Conservation (phyloP, 2,329 filamentous ascomycete genomes). For the Bipolaris victoriae region DNA sequence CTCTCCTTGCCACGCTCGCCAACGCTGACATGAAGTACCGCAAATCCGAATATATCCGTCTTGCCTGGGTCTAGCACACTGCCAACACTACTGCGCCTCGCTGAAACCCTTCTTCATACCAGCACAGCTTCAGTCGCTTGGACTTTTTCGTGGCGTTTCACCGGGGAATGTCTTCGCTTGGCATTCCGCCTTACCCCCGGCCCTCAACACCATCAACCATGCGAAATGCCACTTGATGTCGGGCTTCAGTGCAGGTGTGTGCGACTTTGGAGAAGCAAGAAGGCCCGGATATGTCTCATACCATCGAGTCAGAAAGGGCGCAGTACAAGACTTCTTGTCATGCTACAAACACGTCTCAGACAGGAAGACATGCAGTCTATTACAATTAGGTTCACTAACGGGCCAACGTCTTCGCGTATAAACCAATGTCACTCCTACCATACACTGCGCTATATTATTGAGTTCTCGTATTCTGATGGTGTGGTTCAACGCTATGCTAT, state of each 20-base stretch:
- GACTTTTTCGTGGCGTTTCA: neutral
- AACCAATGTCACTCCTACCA: neutral
- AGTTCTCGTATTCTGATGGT: neutral
- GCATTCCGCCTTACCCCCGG: neutral
- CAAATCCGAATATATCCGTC: too few relatives aligned
- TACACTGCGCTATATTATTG: neutral
- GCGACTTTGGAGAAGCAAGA: neutral
- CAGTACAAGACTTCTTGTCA: neutral
- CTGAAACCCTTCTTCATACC: slow-evolving; percentile 1
- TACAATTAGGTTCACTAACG: neutral
- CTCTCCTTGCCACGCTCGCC: neutral
- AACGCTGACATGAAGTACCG: neutral
- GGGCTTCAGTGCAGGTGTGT: neutral
- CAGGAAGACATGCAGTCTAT: neutral
- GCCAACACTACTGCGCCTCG: neutral
- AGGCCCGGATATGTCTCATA: slow-evolving; percentile 1
- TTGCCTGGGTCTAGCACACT: neutral
- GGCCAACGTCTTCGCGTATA: neutral
- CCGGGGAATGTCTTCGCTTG: neutral
- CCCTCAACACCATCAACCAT: slow-evolving; percentile 1
- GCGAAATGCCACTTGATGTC: neutral
- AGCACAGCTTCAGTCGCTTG: neutral
- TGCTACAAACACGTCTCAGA: neutral
- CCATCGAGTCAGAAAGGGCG: neutral
- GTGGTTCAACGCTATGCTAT: neutral